phyloP scores from a whole-genome alignment of 129 eudicot genomes.

The Flaveria trinervia region DNA sequence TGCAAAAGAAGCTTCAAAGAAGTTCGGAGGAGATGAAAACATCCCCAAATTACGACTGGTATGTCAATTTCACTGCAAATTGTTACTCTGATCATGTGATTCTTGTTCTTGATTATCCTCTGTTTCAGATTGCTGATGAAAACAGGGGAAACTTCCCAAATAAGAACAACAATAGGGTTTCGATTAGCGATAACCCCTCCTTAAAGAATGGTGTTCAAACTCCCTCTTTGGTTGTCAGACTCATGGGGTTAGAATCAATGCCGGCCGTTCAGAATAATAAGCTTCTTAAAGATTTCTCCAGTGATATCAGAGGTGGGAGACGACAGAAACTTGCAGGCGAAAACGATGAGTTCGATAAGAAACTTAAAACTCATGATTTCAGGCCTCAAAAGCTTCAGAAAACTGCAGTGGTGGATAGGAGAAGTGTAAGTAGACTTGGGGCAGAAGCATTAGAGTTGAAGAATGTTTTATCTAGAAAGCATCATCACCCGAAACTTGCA shows the following conservation, averaged over 20 bases:
- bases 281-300: slow-evolving; percentile 35
- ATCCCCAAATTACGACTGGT: slow-evolving; percentile 66
- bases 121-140: slow-evolving; percentile 62
- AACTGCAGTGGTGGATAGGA: slow-evolving; percentile 54
- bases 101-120: background rate
- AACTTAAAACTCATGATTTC: slow-evolving; percentile 41
- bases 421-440: slow-evolving; percentile 54
- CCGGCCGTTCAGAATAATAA: slow-evolving; percentile 49
- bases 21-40: slow-evolving; percentile 68
- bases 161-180: slow-evolving; percentile 49
- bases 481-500: slow-evolving; percentile 55
- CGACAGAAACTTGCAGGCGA: slow-evolving; percentile 31
- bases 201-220: slow-evolving; percentile 54
- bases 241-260: slow-evolving; percentile 93
- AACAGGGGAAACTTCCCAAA: slow-evolving; percentile 45
- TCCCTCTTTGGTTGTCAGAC: slow-evolving; percentile 87
- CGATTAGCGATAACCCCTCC: slow-evolving; percentile 26
- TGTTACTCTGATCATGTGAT: background rate
- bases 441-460: slow-evolving; percentile 67
- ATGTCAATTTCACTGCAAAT: slow-evolving; percentile 17
- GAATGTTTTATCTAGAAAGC: slow-evolving; percentile 66
- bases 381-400: slow-evolving; percentile 88
- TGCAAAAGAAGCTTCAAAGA: slow-evolving; percentile 66
- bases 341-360: slow-evolving; percentile 39
- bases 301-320: slow-evolving; percentile 22